Base-by-base conservation (phyloP, 371 early-diverging fungal species). In the Zancudomyces culisetae region DNA sequence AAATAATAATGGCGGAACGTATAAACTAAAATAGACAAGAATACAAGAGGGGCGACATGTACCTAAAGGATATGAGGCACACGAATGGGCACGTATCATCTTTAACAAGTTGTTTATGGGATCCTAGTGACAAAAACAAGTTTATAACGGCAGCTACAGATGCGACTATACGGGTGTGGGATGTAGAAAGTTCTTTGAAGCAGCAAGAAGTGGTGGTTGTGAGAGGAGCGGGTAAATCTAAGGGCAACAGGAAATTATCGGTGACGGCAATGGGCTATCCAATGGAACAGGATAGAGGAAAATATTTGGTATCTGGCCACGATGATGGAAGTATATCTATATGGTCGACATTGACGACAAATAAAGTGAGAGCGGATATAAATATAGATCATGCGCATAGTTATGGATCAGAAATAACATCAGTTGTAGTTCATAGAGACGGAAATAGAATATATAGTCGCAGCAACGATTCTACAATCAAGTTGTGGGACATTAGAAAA, bases 11-110 rank as follows among this genome's bases (percentile, higher is more conserved):
- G n/a, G n/a, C n/a, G n/a, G n/a, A n/a, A n/a, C n/a, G n/a, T n/a
- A n/a, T n/a, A n/a, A 15, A 35, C 35, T 35, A 15, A 35, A 35
- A 35, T 35, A 49, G 50, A 47, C 66, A 66, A 2, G 87, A 87
- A 52, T 90, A 70, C 53, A 72, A 75, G 28, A 90, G 89, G 55
- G 96, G 96, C 15, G 96, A 96, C 62, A 87, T 87, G 43, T 96
- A 96, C 57, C 76, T 96, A 42, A 72, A 85, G 10, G 96, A 96
- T 56, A 63, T 83, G 69, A 69, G 87, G 22, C 63, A 86, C 29
- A 92, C 93, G 10, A 76, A 74, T 57, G 96, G 96, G 2, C 96
- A 96, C 60, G 78, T 87, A 3, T 79, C 85, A 2, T 77, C 83
- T 3, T 56, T 96, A 26, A 89, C 86, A 1, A 63, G 76, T 23